Base-by-base conservation (phyloP, 306 rosid species). In the Acacia confusa region DNA sequence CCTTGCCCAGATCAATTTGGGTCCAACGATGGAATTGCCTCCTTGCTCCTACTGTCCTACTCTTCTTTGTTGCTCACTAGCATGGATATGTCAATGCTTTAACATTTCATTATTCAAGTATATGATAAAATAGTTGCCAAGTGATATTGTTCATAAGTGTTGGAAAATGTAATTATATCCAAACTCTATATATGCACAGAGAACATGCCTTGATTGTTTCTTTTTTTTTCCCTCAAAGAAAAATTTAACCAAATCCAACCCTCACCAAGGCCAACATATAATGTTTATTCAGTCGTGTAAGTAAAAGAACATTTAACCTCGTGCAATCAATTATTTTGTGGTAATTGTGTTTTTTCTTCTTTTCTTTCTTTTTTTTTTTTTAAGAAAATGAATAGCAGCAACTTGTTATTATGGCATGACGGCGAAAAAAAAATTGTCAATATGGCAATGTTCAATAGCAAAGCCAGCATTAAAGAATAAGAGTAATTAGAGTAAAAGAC, bases 331-430 rank as follows among this genome's bases (percentile, higher is more conserved):
- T 45, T 9, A 45, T 45, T 48, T 48, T 4, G 17, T 16, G 55
- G 1, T 4, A 52, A 17, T 52, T 52, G 22, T 19, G 19, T 19
- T 44, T 12, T 44, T 3, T 44, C 8, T 7, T 4, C 1, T 7
- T 7, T 1, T 0, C 1, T 7, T 7, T 1, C n/a, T n/a, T n/a
- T n/a, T 4, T 7, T 7, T 7, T 1, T 0, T 7, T 7, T 7
- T 1, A 41, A 41, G 1, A 41, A 41, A 41, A 41, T 40, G 44
- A 41, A 41, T 9, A 41, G 11, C 44, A 41, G 44, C 2, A 41
- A 9, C 44, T 1, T 41, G 44, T 12, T 41, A 41, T 41, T 41
- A 41, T 9, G 44, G 12, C 11, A 41, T 41, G 44, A 9, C 0
- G 44, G 9, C 8, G 44, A 9, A 6, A 9, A 41, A 41, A 41